These are phyloP conservation scores for Musa acuminata DNA, from an alignment of 176 grass and related monocot genomes.

Conservation along the genomic window DNA sequence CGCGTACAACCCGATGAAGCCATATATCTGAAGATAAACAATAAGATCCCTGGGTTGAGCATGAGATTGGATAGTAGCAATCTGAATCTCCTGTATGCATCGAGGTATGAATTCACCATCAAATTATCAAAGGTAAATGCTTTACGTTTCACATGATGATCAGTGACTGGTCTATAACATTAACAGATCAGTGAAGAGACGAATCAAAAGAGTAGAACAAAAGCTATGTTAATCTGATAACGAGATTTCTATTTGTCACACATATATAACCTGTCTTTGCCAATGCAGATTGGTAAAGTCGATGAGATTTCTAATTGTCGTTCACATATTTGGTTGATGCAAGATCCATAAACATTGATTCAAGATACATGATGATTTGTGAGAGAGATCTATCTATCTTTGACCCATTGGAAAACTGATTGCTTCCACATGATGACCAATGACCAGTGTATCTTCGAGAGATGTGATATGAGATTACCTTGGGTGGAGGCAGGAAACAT, in stretches of 20 bases:
- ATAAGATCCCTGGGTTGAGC: constrained; percentile 70
- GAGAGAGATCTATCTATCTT: too few relatives aligned
- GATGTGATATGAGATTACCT: neutral
- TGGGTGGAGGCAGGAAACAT: neutral
- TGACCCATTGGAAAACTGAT: neutral
- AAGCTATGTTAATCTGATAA: too few relatives aligned
- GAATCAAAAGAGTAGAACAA: too few relatives aligned
- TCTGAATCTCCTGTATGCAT: constrained; percentile 74
- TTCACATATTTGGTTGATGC: too few relatives aligned
- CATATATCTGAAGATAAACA: constrained; percentile 97
- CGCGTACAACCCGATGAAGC: constrained; percentile 90
- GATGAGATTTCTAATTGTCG: too few relatives aligned
- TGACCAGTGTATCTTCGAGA: neutral
- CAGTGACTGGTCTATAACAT: too few relatives aligned
- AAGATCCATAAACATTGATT: too few relatives aligned
- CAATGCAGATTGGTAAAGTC: too few relatives aligned
- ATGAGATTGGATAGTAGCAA: constrained; percentile 80
- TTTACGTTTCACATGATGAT: neutral
- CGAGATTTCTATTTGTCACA: too few relatives aligned
- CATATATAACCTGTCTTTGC: too few relatives aligned
- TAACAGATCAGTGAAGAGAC: too few relatives aligned
- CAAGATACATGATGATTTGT: neutral
- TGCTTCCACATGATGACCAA: neutral
- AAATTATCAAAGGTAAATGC: neutral
- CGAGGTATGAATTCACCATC: constrained; percentile 21